Conservation (phyloP, 225 moss, liverwort and hornwort genomes). For the Anthoceros angustus region DNA sequence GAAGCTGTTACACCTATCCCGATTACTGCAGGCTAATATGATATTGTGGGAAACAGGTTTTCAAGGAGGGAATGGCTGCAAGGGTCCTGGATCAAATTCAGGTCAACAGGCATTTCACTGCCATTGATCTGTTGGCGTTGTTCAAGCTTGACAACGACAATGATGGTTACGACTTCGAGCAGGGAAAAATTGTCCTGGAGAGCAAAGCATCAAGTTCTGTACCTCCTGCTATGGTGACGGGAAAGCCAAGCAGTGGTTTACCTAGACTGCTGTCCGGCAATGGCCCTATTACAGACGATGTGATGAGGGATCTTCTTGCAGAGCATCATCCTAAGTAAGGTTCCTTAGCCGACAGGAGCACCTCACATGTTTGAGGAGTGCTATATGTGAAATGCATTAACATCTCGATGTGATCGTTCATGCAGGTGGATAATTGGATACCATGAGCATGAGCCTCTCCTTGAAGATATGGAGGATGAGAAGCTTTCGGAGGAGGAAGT, state of each 20-base stretch:
- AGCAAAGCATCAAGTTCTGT: neutral
- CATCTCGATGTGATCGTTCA: neutral
- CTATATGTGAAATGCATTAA: neutral
- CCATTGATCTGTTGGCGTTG: conserved; percentile 59
- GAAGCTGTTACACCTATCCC: neutral
- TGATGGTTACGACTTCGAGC: conserved; percentile 23
- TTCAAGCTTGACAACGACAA: conserved; percentile 61
- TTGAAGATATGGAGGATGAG: conserved; percentile 81
- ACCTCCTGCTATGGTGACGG: neutral
- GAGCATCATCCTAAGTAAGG: neutral
- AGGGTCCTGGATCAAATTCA: conserved; percentile 89
- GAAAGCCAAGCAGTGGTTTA: neutral
- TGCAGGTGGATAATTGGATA: conserved; percentile 79
- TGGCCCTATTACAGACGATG: neutral
- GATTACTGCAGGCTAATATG: neutral
- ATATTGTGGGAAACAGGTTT: conserved; percentile 32
- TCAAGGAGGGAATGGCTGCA: conserved; percentile 92
- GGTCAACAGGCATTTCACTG: conserved; percentile 58
- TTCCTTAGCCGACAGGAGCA: conserved; percentile 16
- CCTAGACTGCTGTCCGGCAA: neutral
- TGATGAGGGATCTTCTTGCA: neutral
- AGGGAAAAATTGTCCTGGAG: conserved; percentile 4
- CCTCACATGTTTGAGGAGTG: neutral
- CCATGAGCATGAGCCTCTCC: conserved; percentile 82
- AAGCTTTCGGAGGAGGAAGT: conserved; percentile 76